Conservation (phyloP, 345 rosid genomes). For the Laguncularia racemosa region DNA sequence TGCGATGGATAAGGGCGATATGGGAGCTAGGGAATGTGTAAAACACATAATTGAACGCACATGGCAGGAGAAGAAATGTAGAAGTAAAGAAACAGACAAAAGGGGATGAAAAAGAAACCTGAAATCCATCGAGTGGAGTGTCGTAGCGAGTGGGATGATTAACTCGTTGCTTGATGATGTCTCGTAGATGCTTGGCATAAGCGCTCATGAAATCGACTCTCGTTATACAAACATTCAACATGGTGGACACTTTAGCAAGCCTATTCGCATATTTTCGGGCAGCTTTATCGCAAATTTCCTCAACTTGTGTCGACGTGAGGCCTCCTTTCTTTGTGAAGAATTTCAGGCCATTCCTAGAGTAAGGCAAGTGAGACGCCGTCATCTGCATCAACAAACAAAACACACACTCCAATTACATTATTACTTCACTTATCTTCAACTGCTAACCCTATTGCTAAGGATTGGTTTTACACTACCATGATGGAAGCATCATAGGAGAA, state of each 20-base stretch:
- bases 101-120: conserved; percentile 26
- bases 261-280: conserved; percentile 67
- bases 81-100: neutral
- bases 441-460: neutral
- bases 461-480: conserved; percentile 41
- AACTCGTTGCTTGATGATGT: conserved; percentile 64
- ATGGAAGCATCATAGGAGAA: conserved; percentile 79
- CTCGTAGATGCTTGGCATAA: conserved; percentile 58
- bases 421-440: too few relatives aligned
- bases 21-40: too few relatives aligned
- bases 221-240: conserved; percentile 29
- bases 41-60: too few relatives aligned
- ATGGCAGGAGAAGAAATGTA: neutral
- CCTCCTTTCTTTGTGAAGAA: conserved; percentile 93
- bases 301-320: conserved; percentile 72
- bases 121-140: conserved; percentile 73
- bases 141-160: conserved; percentile 77
- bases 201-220: conserved; percentile 76
- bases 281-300: conserved; percentile 69
- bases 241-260: conserved; percentile 51
- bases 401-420: neutral
- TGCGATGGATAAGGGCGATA: too few relatives aligned
- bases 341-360: conserved; percentile 83
- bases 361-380: conserved; percentile 96
- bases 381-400: conserved; percentile 27